Evolutionary conservation across 306 rosid species (phyloP).

Genomic region (Aeschynomene evenia): DNA sequence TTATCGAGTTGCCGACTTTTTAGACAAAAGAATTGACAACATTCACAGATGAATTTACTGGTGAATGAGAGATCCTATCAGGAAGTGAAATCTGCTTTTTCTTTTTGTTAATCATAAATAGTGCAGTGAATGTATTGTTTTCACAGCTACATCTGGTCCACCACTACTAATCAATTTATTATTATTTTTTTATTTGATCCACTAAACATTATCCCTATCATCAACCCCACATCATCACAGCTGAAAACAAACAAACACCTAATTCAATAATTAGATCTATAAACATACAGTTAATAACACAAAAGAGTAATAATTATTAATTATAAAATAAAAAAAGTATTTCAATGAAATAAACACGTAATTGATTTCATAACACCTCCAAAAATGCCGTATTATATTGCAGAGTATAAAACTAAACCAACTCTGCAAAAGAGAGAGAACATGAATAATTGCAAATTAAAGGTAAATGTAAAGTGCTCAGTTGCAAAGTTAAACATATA

Average conservation of each 20-base stretch:
- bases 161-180: constrained; percentile 10
- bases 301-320: background rate
- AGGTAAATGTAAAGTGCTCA: background rate
- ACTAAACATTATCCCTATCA: constrained; percentile 33
- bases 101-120: background rate
- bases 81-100: constrained; percentile 35
- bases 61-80: constrained; percentile 32
- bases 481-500: background rate
- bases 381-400: background rate
- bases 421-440: background rate
- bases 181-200: constrained; percentile 21
- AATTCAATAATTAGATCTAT: background rate
- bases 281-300: background rate
- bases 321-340: background rate
- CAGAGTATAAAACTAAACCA: background rate
- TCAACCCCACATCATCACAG: constrained; percentile 28
- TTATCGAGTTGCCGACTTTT: constrained; percentile 18
- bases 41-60: background rate
- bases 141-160: constrained; percentile 23
- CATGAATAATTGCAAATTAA: background rate
- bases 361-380: background rate
- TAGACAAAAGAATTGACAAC: background rate
- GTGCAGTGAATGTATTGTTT: constrained; percentile 11
- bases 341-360: background rate
- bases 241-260: constrained; percentile 14